Percentiles rank a stretch among this genome's conserved stretches.
phyloP scores from a whole-genome alignment of 2,329 filamentous ascomycete species.

The Talaromyces sp. region DNA sequence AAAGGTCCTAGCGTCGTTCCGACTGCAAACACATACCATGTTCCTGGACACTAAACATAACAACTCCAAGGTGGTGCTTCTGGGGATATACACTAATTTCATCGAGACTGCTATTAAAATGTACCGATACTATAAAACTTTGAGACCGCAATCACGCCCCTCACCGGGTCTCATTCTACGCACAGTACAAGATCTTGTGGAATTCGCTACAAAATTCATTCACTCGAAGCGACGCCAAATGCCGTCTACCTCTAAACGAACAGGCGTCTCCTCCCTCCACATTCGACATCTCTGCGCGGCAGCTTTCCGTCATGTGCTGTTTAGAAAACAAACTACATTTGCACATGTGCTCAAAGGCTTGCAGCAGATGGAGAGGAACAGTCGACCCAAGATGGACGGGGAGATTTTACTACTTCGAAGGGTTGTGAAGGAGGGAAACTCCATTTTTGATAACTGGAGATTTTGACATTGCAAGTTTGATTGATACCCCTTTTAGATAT shows the following conservation, averaged over 20 bases:
- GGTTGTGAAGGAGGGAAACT: slow-evolving; percentile 30
- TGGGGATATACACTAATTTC: slow-evolving; percentile 73
- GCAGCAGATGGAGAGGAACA: slow-evolving; percentile 41
- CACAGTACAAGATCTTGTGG: slow-evolving; percentile 62
- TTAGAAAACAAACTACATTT: slow-evolving; percentile 68
- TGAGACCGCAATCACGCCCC: slow-evolving; percentile 54
- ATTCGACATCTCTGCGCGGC: slow-evolving; percentile 61
- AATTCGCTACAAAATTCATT: slow-evolving; percentile 61
- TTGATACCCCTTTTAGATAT: background rate
- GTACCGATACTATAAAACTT: slow-evolving; percentile 56
- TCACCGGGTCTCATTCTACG: slow-evolving; percentile 56
- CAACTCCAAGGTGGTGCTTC: slow-evolving; percentile 60
- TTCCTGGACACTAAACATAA: slow-evolving; percentile 64
- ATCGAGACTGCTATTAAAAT: slow-evolving; percentile 72
- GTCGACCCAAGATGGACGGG: slow-evolving; percentile 32
- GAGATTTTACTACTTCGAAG: slow-evolving; percentile 29
- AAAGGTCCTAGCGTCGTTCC: slow-evolving; percentile 71
- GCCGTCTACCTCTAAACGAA: slow-evolving; percentile 1
- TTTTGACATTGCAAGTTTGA: slow-evolving; percentile 20
- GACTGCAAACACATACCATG: slow-evolving; percentile 69
- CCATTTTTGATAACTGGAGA: slow-evolving; percentile 32
- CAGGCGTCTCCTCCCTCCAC: slow-evolving; percentile 58
- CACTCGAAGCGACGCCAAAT: slow-evolving; percentile 46
- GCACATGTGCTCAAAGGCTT: slow-evolving; percentile 65
- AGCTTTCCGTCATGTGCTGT: slow-evolving; percentile 67